Conservation (phyloP, 78 protist species). For the Dictyostelium discoideum region DNA sequence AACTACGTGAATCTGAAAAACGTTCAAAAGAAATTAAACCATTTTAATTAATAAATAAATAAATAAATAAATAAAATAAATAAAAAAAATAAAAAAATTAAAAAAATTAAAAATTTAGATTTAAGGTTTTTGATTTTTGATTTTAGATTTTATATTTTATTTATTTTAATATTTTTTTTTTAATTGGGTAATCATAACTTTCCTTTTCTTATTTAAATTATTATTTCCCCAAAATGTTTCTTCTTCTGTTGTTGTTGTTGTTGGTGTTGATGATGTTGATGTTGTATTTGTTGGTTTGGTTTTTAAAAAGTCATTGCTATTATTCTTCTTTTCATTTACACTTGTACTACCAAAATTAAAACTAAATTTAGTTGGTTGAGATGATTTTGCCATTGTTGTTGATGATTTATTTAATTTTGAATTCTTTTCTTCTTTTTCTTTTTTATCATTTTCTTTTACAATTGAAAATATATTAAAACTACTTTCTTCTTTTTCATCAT, state of each 20-base stretch:
- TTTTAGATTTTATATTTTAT: background rate
- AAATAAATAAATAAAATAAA: background rate
- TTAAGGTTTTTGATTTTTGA: background rate
- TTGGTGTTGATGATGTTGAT: background rate
- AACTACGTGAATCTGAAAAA: constrained; percentile 67
- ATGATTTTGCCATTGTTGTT: background rate
- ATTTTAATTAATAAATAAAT: background rate
- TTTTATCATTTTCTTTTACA: constrained; percentile 17
- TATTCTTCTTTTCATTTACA: background rate
- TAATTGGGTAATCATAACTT: background rate
- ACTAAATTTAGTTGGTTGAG: constrained; percentile 15
- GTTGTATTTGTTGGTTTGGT: background rate
- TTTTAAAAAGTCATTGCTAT: background rate
- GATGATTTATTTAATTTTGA: background rate
- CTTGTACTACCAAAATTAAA: constrained; percentile 3
- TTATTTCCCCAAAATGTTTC: constrained; percentile 24
- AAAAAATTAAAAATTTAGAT: background rate
- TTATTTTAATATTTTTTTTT: background rate
- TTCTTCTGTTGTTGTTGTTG: background rate
- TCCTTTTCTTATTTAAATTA: constrained; percentile 17
- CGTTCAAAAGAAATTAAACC: constrained; percentile 65
- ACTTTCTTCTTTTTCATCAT: background rate
- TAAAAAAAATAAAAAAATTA: background rate
- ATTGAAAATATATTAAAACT: constrained; percentile 14
- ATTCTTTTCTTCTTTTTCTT: constrained; percentile 14